A percentile compares a stretch with the other conserved stretches of the same genome.
Evolutionary conservation across 2,329 filamentous ascomycete genomes (phyloP).

Genomic region (Xylariales sp.): DNA sequence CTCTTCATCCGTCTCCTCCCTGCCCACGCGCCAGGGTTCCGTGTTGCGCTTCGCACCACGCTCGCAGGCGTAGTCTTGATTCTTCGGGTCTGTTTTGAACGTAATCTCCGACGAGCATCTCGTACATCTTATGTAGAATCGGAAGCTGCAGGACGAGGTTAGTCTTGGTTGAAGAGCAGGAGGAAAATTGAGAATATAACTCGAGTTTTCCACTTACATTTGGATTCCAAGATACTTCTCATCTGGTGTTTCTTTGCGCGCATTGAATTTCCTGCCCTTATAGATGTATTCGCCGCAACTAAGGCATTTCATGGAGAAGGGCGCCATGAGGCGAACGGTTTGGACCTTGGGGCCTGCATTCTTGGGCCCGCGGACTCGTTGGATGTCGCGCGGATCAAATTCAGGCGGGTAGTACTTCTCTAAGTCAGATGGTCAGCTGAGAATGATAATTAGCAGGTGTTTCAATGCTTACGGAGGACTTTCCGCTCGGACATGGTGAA

Average conservation of each 20-base stretch:
- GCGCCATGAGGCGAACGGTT: constrained; percentile 85
- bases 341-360: constrained; percentile 73
- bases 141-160: constrained; percentile 42
- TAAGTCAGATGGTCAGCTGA: neutral
- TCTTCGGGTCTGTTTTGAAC: constrained; percentile 92
- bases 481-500: constrained; percentile 39
- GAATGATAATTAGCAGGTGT: neutral
- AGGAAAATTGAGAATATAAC: no score
- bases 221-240: constrained; percentile 86
- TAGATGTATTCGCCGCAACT: constrained; percentile 72
- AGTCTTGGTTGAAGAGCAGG: no score
- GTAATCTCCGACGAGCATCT: constrained; percentile 82
- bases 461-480: constrained; percentile 23
- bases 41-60: constrained; percentile 87
- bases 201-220: no score
- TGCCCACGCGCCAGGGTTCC: constrained; percentile 73
- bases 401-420: constrained; percentile 64
- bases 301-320: constrained; percentile 55
- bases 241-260: constrained; percentile 82
- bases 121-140: constrained; percentile 89
- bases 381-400: constrained; percentile 83
- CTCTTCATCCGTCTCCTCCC: constrained; percentile 79
- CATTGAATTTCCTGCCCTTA: constrained; percentile 93
- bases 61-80: constrained; percentile 73
- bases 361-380: constrained; percentile 64